Base-by-base conservation (phyloP, 257 asterid species). In the Hygrophila difformis region DNA sequence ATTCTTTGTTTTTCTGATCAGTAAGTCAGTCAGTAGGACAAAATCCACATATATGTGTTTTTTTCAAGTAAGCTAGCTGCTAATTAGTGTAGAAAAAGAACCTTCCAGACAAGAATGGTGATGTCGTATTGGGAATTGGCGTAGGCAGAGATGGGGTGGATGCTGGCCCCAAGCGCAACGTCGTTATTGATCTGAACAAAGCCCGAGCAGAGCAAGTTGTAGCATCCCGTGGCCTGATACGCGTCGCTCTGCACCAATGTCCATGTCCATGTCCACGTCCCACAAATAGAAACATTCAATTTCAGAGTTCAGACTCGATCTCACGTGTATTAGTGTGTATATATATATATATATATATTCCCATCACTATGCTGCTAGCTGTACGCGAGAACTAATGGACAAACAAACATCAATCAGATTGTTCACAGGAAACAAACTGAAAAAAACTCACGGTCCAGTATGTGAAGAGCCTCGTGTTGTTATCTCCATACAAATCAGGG, bases 41-140 rank as follows among this genome's bases (percentile, higher is more conserved):
- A n/a, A n/a, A n/a, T n/a, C n/a, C n/a, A n/a, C n/a, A n/a, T n/a
- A n/a, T n/a, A n/a, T n/a, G n/a, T n/a, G n/a, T n/a, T n/a, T n/a
- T n/a, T n/a, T n/a, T n/a, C n/a, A n/a, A n/a, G n/a, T n/a, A n/a
- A n/a, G n/a, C n/a, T n/a, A n/a, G n/a, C 12, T 33, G 8, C 42
- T 39, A 18, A 49, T 26, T 43, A 43, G 56, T 14, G 41, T n/a
- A 20, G 8, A 38, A 39, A 66, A 39, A 33, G 49, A 66, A 86
- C 96, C 96, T 82, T 86, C 96, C 96, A 86, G 57, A 86, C 78
- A 70, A 77, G 87, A n/a, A 86, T 69, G 68, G 77, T 74, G 71
- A 86, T 79, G 66, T 85, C 96, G 67, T 74, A 85, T 56, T 82
- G 96, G 21, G 87, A 72, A 60, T 52, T n/a, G 26, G 35, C 60